Conservation (phyloP, 331 rosid genomes). For the Pyrus hybrid region DNA sequence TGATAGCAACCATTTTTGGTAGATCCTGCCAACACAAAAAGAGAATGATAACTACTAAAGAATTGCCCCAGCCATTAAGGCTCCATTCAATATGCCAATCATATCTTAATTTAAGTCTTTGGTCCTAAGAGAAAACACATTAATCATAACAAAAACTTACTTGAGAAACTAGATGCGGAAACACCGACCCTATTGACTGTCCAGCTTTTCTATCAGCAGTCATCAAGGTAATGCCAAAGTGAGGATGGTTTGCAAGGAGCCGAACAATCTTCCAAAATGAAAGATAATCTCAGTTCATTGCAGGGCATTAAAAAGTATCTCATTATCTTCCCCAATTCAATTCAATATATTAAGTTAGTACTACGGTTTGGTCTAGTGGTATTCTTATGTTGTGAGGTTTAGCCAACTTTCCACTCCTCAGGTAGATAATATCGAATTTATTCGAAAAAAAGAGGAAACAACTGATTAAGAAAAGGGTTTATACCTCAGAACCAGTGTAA, state of each 20-base stretch:
- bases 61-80: neutral
- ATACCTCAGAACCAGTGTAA: slow-evolving; percentile 94
- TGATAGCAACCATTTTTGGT: slow-evolving; percentile 78
- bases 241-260: slow-evolving; percentile 89
- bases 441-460: no score
- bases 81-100: neutral
- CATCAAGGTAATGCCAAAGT: slow-evolving; percentile 60
- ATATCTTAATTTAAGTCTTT: neutral
- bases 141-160: slow-evolving; percentile 31
- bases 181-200: no score
- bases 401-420: no score
- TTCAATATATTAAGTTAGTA: neutral
- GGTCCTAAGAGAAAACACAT: neutral
- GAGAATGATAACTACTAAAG: neutral
- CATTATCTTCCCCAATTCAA: neutral
- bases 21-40: slow-evolving; percentile 42
- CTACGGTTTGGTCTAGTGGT: no score
- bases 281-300: slow-evolving; percentile 4
- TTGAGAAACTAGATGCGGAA: slow-evolving; percentile 61
- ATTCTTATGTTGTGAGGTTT: no score
- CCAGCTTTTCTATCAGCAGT: slow-evolving; percentile 97
- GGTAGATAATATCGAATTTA: no score
- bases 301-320: neutral
- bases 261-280: slow-evolving; percentile 57
- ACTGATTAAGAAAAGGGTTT: neutral